Percentiles rank a stretch among this genome's conserved stretches.
Evolutionary conservation across 2,329 filamentous ascomycete species (phyloP).

Genomic region (Fusarium musae): DNA sequence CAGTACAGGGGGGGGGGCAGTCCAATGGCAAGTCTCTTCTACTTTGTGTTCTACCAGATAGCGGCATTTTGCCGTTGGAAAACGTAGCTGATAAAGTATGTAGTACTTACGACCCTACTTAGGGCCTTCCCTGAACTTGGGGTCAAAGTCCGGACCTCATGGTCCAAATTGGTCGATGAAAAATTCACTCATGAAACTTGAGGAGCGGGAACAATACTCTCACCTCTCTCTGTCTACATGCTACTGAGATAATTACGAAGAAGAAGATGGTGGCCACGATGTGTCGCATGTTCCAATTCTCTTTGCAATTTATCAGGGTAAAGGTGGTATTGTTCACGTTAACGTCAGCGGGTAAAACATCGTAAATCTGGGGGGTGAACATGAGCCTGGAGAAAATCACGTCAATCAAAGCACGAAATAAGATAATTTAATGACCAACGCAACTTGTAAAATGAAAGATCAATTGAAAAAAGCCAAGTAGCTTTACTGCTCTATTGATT

Average conservation of each 20-base stretch:
- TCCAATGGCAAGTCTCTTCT: not conserved
- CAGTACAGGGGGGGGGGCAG: not conserved
- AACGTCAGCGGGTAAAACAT: not conserved
- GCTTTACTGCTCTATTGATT: not conserved
- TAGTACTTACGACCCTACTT: not conserved
- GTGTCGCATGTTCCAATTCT: not conserved
- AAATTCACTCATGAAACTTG: not conserved
- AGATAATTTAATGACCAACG: not conserved
- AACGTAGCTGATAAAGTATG: not conserved
- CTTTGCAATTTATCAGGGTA: not conserved
- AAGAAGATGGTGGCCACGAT: not conserved
- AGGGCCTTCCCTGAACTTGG: not conserved
- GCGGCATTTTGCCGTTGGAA: not conserved
- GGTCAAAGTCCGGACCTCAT: not conserved
- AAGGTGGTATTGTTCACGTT: not conserved
- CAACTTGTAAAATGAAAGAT: not conserved
- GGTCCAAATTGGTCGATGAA: not conserved
- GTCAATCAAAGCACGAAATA: not conserved
- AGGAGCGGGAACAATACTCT: not conserved
- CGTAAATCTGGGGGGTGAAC: rapidly evolving
- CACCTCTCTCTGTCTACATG: not conserved
- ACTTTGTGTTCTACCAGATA: not conserved
- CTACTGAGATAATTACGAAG: not conserved
- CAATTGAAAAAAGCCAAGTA: not conserved
- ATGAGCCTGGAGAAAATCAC: not conserved